These are phyloP conservation scores for Teratosphaeria gauchensis DNA, from an alignment of 2,329 filamentous ascomycete species.

Conservation along the genomic window DNA sequence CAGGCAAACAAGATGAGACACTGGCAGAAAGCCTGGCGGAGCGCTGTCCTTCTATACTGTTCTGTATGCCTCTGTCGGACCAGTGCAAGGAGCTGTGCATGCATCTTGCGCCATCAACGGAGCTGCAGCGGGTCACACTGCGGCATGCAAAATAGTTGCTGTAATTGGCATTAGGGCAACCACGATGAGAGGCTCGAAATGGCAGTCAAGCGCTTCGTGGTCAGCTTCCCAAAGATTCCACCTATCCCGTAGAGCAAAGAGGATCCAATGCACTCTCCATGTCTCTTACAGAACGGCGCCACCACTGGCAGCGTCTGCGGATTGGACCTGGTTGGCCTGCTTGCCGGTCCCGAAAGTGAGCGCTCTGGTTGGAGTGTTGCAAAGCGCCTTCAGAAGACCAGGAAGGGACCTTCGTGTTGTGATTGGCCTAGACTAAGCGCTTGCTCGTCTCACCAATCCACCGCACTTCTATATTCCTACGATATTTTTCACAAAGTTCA, in stretches of 20 bases:
- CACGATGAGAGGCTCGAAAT: not conserved
- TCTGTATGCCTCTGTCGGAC: not conserved
- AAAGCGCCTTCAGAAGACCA: not conserved
- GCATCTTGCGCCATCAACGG: not conserved
- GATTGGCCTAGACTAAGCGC: not conserved
- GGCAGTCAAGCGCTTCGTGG: not conserved
- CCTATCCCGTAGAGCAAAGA: not conserved
- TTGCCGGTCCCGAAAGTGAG: not conserved
- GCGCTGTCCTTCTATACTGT: not conserved
- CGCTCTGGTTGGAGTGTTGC: not conserved
- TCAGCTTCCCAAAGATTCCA: not conserved
- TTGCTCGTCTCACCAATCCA: not conserved
- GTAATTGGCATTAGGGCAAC: not conserved
- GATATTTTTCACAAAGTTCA: not conserved
- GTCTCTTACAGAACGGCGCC: not conserved
- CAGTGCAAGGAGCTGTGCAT: not conserved
- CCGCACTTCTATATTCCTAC: not conserved
- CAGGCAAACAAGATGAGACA: not conserved
- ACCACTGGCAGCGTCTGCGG: not conserved
- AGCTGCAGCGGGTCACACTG: not conserved
- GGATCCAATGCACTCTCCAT: not conserved
- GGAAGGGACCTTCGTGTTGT: not conserved
- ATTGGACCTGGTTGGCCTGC: not conserved
- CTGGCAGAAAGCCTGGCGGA: not conserved
- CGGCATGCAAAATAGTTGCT: not conserved